Base-by-base conservation (phyloP, 108 stramenopile species). In the Seminavis robusta region DNA sequence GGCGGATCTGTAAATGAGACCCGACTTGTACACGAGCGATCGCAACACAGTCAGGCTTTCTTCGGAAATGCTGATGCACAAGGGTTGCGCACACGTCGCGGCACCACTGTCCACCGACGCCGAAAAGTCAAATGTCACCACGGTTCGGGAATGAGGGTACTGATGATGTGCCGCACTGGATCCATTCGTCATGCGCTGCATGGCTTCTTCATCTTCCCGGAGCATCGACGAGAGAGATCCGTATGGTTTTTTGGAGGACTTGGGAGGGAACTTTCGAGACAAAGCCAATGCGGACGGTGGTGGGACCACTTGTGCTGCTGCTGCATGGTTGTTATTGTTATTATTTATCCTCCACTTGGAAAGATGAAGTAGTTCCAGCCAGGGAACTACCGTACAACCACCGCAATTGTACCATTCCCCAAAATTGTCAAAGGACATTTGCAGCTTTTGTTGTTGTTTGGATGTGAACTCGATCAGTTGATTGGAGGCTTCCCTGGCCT, bases 321-420 rank as follows among this genome's bases (percentile, higher is more conserved):
- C 28, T 52, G 36, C 45, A 41, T 33, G 4, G 60, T 38, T 28
- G 33, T 19, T 16, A 25, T 37, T 40, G 58, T 30, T 61, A 40
- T 36, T 53, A 45, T 4, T 64, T 62, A 29, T 67, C 49, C 79
- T 77, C 91, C 91, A 92, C 43, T 87, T 84, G 11, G 78, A 69
- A 25, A 88, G 57, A 56, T 90, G 75, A 7, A 95, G 56, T 25
- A 95, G 61, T 49, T 92, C 89, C 21, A 95, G 62, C 94, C 94
- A 95, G 13, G 94, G 86, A 9, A 80, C 86, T 33, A 87, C 50
- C 31, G 71, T 64, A 45, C 66, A 85, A 23, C 90, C 94, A 5
- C 86, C 89, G 9, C 71, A 47, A 15, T 81, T 82, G 56, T 87
- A 82, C 94, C 94, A 95, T 24, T 80, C 79, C 31, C 72, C 79